Evolutionary conservation across 148 eudicot genomes (phyloP), one percentile per base, ranked within the genome.

Genomic region (Suaeda aralocaspica): DNA sequence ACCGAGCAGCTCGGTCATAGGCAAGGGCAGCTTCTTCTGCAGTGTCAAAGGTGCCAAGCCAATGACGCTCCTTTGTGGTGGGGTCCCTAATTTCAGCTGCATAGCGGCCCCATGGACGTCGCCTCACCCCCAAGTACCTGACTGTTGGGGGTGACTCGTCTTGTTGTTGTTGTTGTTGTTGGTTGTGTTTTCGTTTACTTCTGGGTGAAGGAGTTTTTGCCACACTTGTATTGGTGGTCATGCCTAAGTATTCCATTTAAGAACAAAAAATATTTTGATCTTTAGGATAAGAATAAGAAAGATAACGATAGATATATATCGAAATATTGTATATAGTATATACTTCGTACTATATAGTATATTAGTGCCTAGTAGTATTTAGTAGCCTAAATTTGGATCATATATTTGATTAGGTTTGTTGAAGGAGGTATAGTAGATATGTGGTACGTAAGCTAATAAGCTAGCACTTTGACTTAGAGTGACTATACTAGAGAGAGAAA

Each of bases 11-110:
- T 42, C 78, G 78, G 45, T 79, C 82, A 28, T 79, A 79, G 29
- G 82, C 82, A 1, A 74, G 56, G 24, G 82, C 82, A 29, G 82
- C 82, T 30, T 79, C 82, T 39, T 79, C 82, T 9, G 78, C 78
- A 0, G 82, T 79, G 48, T 79, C 82, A 11, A 74, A 79, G 1
- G 82, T 79, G 64, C 82, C 82, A 2, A 79, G 75, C 82, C 82
- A 79, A 49, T 74, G 82, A 6, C 82, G 82, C 64, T 79, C 82
- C 69, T 77, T 77, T 2, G 80, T 71, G 61, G 74, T 68, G 2
- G 81, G 81, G 66, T 78, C 81, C 8, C 81, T 46, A 53, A 78
- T 78, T 41, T 78, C 81, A 0, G 81, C 81, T 0, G 81, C 81
- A 12, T 78, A 78, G 1, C 81, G 77, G 3, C 81, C 81, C 81